Conservation (phyloP, 2,329 filamentous ascomycete species). For the Tolypocladium tundrense region DNA sequence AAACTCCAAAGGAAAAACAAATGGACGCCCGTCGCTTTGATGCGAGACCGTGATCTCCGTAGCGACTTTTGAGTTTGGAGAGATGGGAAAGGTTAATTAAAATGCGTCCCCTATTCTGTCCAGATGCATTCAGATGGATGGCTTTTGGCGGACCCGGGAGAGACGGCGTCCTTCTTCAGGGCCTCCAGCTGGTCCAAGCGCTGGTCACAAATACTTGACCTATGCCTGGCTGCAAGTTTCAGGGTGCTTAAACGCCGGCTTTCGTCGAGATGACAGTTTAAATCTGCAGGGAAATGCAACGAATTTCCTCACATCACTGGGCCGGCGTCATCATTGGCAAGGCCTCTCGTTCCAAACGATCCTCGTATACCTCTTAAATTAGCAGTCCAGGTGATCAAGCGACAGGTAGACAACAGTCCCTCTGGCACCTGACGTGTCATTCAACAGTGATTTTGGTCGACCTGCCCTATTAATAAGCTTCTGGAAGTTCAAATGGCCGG, state of each 20-base stretch:
- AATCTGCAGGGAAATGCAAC: not conserved
- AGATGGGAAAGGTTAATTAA: constrained; percentile 11
- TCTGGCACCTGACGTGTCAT: not conserved
- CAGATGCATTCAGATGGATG: not conserved
- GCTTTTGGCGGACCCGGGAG: constrained; percentile 5
- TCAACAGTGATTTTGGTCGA: constrained; percentile 4
- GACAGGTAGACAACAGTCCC: not conserved
- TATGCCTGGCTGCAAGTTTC: not conserved
- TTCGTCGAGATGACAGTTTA: not conserved
- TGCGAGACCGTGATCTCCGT: constrained; percentile 3
- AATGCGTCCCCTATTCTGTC: constrained; percentile 15
- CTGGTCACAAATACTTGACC: constrained; percentile 13
- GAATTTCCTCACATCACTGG: not conserved
- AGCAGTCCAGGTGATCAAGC: not conserved
- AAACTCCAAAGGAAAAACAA: not conserved
- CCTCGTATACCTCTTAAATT: not conserved
- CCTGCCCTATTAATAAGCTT: not conserved
- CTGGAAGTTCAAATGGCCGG: no score
- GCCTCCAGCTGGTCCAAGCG: constrained; percentile 16
- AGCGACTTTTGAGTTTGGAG: constrained; percentile 5
- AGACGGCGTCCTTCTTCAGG: constrained; percentile 14
- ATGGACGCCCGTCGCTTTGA: not conserved
- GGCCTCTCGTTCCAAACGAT: not conserved
- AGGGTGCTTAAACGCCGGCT: not conserved
- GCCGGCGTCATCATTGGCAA: not conserved